Conservation (phyloP, 257 asterid species). For the Jaltomata sinuosa region DNA sequence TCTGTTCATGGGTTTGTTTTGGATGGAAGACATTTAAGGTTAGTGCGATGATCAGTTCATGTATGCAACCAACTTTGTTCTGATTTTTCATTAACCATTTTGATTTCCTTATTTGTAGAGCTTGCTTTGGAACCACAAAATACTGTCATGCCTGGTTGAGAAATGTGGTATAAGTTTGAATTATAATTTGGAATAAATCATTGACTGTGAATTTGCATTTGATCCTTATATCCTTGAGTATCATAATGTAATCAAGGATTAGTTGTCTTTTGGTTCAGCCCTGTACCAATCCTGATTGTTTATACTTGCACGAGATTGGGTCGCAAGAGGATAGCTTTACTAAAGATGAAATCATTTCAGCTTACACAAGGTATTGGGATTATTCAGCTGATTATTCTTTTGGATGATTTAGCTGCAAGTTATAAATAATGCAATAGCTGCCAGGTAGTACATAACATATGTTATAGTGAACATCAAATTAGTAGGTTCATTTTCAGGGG, state of each 20-base stretch:
- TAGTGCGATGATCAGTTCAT: slow-evolving; percentile 9
- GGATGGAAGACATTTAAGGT: slow-evolving; percentile 76
- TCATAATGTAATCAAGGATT: background rate
- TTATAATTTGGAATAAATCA: background rate
- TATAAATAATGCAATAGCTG: background rate
- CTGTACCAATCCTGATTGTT: slow-evolving; percentile 83
- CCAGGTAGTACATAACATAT: background rate
- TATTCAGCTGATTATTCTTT: background rate
- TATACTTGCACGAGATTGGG: slow-evolving; percentile 83
- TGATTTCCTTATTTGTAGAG: slow-evolving; percentile 44
- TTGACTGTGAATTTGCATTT: background rate
- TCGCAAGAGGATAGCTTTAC: slow-evolving; percentile 84
- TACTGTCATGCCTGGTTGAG: slow-evolving; percentile 92
- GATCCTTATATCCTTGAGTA: background rate
- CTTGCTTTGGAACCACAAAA: slow-evolving; percentile 87
- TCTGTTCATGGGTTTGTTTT: slow-evolving; percentile 80
- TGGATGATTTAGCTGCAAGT: background rate
- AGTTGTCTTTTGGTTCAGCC: slow-evolving; percentile 46
- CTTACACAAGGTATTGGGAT: slow-evolving; percentile 64
- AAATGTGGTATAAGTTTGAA: slow-evolving; percentile 46
- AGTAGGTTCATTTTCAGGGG: background rate
- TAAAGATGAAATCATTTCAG: slow-evolving; percentile 84
- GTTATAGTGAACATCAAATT: background rate
- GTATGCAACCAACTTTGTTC: background rate
- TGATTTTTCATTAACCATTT: slow-evolving; percentile 1